Percentiles rank a stretch among this genome's conserved stretches.
These are phyloP conservation scores for Botrytis elliptica DNA, from an alignment of 2,329 filamentous ascomycete species.

Conservation along the genomic window DNA sequence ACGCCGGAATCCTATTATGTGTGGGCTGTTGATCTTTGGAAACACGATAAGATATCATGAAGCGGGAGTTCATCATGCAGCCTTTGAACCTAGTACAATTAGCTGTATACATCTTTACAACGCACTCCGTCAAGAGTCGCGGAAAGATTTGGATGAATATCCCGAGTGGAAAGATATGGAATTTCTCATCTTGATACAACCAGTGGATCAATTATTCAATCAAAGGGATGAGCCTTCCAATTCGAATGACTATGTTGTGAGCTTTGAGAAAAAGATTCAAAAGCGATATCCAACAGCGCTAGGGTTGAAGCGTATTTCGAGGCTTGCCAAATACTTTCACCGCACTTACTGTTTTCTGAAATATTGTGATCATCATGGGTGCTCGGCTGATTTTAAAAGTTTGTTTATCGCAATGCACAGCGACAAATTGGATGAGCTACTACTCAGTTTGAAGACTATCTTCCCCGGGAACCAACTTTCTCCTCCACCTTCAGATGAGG, in stretches of 20 bases:
- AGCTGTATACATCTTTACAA: constrained; percentile 28
- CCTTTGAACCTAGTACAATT: not conserved
- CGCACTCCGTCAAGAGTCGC: constrained; percentile 22
- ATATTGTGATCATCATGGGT: not conserved
- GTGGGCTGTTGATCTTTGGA: constrained; percentile 26
- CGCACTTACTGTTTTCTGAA: not conserved
- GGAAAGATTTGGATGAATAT: constrained; percentile 9
- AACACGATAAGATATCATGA: constrained; percentile 24
- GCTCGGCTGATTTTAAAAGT: not conserved
- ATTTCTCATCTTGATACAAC: constrained; percentile 26
- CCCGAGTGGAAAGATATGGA: constrained; percentile 27
- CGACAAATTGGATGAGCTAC: not conserved
- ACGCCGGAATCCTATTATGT: constrained; percentile 25
- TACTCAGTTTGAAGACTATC: not conserved
- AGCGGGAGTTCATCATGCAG: not conserved
- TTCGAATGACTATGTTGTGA: not conserved
- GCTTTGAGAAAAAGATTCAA: not conserved
- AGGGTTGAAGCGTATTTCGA: not conserved
- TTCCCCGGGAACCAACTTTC: not conserved
- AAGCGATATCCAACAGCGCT: not conserved
- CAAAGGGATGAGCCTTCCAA: not conserved
- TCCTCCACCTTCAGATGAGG: not conserved
- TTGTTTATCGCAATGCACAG: not conserved
- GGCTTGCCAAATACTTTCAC: constrained; percentile 16
- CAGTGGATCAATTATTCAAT: not conserved